Conservation (phyloP, 495 filamentous ascomycete species). For the Xylaria cubensis region DNA sequence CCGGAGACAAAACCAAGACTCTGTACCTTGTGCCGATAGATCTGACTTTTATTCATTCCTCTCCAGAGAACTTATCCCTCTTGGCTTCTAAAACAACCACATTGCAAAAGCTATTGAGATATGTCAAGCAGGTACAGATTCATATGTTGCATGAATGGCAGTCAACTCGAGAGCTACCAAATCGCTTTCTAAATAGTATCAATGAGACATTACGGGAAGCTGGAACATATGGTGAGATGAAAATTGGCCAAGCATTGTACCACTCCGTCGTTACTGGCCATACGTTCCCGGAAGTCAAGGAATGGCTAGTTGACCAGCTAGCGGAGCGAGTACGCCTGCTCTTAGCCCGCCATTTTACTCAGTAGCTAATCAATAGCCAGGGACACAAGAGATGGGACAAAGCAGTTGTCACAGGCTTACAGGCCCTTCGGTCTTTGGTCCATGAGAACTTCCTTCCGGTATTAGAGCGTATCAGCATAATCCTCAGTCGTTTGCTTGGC, state of each 20-base stretch:
- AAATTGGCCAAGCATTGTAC: conserved; percentile 77
- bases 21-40: conserved; percentile 78
- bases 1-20: conserved; percentile 35
- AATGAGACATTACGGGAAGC: conserved; percentile 63
- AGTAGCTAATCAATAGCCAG: conserved; percentile 49
- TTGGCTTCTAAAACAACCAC: conserved; percentile 86
- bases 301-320: conserved; percentile 89
- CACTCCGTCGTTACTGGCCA: conserved; percentile 87
- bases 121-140: conserved; percentile 76
- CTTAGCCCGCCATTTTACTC: not conserved
- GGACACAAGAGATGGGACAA: conserved; percentile 97
- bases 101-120: conserved; percentile 82
- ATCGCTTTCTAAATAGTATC: conserved; percentile 75
- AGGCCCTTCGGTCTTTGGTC: conserved; percentile 75
- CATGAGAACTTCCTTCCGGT: conserved; percentile 90
- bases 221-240: conserved; percentile 43
- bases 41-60: conserved; percentile 78
- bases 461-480: conserved; percentile 80
- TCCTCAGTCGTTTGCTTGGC: conserved; percentile 83
- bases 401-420: conserved; percentile 75
- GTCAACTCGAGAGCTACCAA: conserved; percentile 78
- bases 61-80: conserved; percentile 79
- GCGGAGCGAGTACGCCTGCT: conserved; percentile 72
- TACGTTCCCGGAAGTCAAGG: conserved; percentile 74
- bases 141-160: conserved; percentile 83